These are phyloP conservation scores for Nannizzia gypsea DNA, from an alignment of 2,329 filamentous ascomycete species.

Conservation along the genomic window DNA sequence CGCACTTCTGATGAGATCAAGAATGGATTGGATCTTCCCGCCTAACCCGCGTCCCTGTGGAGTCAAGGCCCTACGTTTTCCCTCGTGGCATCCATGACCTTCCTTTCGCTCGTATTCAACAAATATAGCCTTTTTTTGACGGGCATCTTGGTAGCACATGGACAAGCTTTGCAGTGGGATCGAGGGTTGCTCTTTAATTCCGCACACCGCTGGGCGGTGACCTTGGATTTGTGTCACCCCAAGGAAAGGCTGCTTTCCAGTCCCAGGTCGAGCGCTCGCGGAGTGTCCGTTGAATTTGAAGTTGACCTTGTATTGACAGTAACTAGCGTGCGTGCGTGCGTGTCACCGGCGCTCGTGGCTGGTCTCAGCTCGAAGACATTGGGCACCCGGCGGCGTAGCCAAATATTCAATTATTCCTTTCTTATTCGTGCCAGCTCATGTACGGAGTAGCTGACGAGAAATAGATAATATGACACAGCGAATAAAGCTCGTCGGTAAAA, in stretches of 20 bases:
- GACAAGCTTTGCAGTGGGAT: neutral
- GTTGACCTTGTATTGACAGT: too few relatives aligned
- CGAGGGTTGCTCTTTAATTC: neutral
- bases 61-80: neutral
- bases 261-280: neutral
- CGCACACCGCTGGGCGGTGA: neutral
- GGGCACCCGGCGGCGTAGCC: too few relatives aligned
- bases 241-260: neutral
- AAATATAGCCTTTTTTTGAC: conserved; percentile 1
- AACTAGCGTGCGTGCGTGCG: too few relatives aligned
- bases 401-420: neutral
- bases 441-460: neutral
- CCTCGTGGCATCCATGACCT: conserved; percentile 2
- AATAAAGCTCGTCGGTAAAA: neutral
- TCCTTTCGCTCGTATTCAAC: neutral
- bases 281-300: too few relatives aligned
- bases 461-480: neutral
- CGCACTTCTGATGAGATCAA: neutral
- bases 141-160: neutral
- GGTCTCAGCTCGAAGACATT: too few relatives aligned
- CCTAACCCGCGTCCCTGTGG: neutral
- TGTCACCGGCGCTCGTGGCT: too few relatives aligned
- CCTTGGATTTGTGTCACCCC: neutral
- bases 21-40: neutral
- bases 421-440: neutral